A percentile compares a stretch with the other conserved stretches of the same genome.
Evolutionary conservation across 768 basidiomycete species (phyloP).

Genomic region (Asterophora parasitica): DNA sequence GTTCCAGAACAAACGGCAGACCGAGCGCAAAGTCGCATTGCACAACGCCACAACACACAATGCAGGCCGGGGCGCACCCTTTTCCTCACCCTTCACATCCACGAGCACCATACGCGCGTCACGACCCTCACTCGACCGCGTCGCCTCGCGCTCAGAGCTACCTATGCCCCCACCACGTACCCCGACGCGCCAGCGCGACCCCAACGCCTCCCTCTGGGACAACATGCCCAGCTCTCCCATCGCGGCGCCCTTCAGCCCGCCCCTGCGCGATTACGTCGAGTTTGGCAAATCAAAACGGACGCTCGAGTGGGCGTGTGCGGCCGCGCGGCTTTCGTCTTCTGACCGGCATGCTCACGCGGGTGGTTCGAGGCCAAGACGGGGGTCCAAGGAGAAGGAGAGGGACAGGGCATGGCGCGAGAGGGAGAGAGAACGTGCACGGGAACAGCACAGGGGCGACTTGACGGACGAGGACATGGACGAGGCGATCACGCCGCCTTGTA

Average conservation of each 20-base stretch:
- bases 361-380: conserved; percentile 2
- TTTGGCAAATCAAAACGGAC: conserved; percentile 47
- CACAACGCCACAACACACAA: conserved; percentile 26
- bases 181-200: conserved; percentile 32
- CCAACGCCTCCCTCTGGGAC: conserved; percentile 41
- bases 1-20: conserved; percentile 82
- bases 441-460: conserved; percentile 28
- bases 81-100: conserved; percentile 19
- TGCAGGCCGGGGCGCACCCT: conserved; percentile 21
- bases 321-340: conserved; percentile 42
- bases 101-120: conserved; percentile 23
- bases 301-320: conserved; percentile 74
- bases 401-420: conserved; percentile 16
- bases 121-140: conserved; percentile 51
- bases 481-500: conserved; percentile 59
- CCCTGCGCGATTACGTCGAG: conserved; percentile 41
- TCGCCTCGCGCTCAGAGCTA: conserved; percentile 53
- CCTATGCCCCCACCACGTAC: conserved; percentile 36
- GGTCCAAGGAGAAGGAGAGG: conserved; percentile 4
- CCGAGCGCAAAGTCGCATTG: conserved; percentile 52
- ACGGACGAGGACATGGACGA: conserved; percentile 67
- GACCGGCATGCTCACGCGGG: conserved; percentile 32
- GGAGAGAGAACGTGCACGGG: conserved; percentile 14
- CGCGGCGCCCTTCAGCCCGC: conserved; percentile 48
- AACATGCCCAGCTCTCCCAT: conserved; percentile 64